Evolutionary conservation across 2,329 filamentous ascomycete genomes (phyloP).

Genomic region (Cytospora mali): DNA sequence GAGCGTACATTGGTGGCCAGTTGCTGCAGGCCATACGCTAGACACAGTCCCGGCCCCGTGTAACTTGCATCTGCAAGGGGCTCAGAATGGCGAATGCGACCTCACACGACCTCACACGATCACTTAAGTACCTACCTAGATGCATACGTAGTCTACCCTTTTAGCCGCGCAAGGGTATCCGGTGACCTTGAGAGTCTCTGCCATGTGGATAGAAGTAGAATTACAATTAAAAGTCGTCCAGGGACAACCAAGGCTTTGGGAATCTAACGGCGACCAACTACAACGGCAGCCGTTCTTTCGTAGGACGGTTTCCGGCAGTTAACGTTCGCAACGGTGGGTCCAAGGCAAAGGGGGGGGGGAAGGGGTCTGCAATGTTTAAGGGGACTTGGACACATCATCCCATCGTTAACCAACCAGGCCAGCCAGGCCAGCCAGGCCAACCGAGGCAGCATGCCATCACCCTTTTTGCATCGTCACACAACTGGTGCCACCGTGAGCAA

Average conservation of each 20-base stretch:
- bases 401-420: no score
- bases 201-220: neutral
- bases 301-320: no score
- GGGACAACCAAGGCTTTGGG: neutral
- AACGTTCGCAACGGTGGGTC: neutral
- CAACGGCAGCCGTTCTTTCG: neutral
- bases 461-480: neutral
- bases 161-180: neutral
- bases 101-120: neutral
- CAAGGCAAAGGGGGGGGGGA: neutral
- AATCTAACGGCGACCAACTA: neutral
- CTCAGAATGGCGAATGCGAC: conserved; percentile 1
- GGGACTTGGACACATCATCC: no score
- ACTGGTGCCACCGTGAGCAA: neutral
- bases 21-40: no score
- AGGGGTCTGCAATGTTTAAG: neutral
- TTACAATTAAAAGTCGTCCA: neutral
- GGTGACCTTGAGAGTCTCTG: neutral
- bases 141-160: neutral
- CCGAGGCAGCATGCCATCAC: neutral
- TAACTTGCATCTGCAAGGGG: conserved; percentile 1
- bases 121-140: no score
- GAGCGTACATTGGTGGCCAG: no score
- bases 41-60: neutral
- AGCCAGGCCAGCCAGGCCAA: neutral